A percentile compares a stretch with the other conserved stretches of the same genome.
Evolutionary conservation across 108 stramenopile genomes (phyloP).

Genomic region (Stephanodiscus minutulus): DNA sequence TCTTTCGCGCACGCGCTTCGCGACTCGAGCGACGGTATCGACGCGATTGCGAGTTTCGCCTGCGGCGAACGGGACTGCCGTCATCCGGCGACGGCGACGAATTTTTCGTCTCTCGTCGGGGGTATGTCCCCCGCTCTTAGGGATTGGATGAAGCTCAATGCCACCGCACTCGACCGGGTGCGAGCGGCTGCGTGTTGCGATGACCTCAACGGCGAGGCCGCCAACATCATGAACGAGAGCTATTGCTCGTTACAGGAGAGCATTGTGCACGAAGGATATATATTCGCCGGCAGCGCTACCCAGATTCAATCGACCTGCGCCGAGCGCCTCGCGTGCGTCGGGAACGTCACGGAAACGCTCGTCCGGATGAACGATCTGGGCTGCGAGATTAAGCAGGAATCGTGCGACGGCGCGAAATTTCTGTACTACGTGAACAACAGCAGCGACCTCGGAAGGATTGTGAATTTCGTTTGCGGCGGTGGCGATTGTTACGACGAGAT

Average conservation of each 20-base stretch:
- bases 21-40: not conserved
- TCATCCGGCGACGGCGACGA: not conserved
- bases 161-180: not conserved
- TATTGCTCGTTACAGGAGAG: not conserved
- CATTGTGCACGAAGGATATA: not conserved
- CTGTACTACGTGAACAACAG: conserved; percentile 1
- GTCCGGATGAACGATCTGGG: not conserved
- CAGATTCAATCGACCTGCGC: not conserved
- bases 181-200: not conserved
- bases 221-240: not conserved
- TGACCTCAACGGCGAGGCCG: not conserved
- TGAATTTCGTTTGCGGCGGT: not conserved
- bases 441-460: not conserved
- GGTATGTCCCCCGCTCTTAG: not conserved
- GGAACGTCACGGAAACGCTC: conserved; percentile 1
- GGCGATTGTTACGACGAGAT: not conserved
- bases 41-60: not conserved
- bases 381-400: not conserved
- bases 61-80: not conserved
- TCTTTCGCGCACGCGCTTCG: not conserved
- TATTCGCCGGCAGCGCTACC: not conserved
- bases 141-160: not conserved
- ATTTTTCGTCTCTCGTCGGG: not conserved
- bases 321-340: not conserved
- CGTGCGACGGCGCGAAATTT: not conserved